Percentiles rank a stretch among this genome's conserved stretches.
Conservation (phyloP, 441 rosid species). For the Monsonia emarginata region DNA sequence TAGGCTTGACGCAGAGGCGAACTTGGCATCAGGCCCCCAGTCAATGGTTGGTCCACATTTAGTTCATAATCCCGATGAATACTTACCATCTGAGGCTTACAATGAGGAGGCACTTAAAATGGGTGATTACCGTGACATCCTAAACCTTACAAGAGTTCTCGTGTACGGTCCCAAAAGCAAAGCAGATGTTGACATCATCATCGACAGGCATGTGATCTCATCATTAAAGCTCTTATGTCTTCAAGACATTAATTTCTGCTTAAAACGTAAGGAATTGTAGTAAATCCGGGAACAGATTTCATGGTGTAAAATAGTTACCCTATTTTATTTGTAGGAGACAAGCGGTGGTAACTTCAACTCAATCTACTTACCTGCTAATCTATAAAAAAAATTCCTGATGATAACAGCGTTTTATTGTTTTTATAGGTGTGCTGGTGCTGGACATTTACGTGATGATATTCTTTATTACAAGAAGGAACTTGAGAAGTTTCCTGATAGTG, state of each 20-base stretch:
- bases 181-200: slow-evolving; percentile 66
- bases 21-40: slow-evolving; percentile 25
- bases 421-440: slow-evolving; percentile 85
- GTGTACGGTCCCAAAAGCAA: slow-evolving; percentile 87
- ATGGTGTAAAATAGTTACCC: background rate
- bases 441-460: slow-evolving; percentile 80
- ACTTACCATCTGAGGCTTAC: slow-evolving; percentile 40
- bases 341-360: background rate
- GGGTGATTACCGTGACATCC: slow-evolving; percentile 96
- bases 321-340: background rate
- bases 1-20: slow-evolving; percentile 51
- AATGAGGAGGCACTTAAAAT: slow-evolving; percentile 69
- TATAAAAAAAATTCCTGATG: background rate
- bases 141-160: slow-evolving; percentile 91
- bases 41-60: slow-evolving; percentile 23
- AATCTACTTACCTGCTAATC: background rate
- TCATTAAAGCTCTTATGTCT: background rate
- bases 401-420: slow-evolving; percentile 21
- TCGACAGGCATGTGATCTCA: slow-evolving; percentile 42
- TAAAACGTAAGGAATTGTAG: background rate
- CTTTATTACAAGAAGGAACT: slow-evolving; percentile 59
- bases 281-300: background rate
- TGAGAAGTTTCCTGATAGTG: slow-evolving; percentile 34
- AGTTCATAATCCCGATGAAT: slow-evolving; percentile 29
- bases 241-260: background rate